Evolutionary conservation across 306 rosid species (phyloP).

Genomic region (Dryas alaskensis): DNA sequence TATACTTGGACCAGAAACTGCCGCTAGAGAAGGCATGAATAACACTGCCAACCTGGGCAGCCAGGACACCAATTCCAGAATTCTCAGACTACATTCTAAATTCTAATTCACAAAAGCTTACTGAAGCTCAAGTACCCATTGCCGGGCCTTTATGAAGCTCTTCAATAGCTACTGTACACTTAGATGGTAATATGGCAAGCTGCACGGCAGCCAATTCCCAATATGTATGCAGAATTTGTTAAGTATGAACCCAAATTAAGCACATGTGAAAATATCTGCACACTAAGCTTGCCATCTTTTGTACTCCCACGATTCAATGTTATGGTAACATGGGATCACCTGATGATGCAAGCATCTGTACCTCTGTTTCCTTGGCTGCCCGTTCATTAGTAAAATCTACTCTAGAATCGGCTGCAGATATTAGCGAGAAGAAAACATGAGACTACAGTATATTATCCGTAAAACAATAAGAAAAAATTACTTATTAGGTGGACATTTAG

Average conservation of each 20-base stretch:
- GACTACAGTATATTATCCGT: neutral
- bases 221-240: constrained; percentile 25
- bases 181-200: constrained; percentile 42
- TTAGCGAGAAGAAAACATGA: neutral
- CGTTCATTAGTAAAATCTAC: constrained; percentile 62
- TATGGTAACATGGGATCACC: constrained; percentile 94
- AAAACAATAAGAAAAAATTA: constrained; percentile 11
- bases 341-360: constrained; percentile 65
- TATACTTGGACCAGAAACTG: constrained; percentile 69
- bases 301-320: constrained; percentile 24
- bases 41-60: constrained; percentile 99
- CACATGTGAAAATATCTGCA: constrained; percentile 19
- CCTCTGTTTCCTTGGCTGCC: constrained; percentile 61
- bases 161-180: constrained; percentile 70
- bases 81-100: constrained; percentile 54
- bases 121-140: constrained; percentile 32
- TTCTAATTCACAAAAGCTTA: constrained; percentile 48
- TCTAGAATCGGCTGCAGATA: constrained; percentile 71
- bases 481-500: constrained; percentile 17
- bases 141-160: constrained; percentile 47
- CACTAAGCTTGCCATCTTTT: constrained; percentile 33
- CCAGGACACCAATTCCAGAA: constrained; percentile 67
- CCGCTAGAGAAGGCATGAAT: constrained; percentile 96
- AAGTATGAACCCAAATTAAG: constrained; percentile 17
- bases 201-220: constrained; percentile 43